Base-by-base conservation (phyloP, 1,284 basidiomycete species). In the Rugosomyces carneus region DNA sequence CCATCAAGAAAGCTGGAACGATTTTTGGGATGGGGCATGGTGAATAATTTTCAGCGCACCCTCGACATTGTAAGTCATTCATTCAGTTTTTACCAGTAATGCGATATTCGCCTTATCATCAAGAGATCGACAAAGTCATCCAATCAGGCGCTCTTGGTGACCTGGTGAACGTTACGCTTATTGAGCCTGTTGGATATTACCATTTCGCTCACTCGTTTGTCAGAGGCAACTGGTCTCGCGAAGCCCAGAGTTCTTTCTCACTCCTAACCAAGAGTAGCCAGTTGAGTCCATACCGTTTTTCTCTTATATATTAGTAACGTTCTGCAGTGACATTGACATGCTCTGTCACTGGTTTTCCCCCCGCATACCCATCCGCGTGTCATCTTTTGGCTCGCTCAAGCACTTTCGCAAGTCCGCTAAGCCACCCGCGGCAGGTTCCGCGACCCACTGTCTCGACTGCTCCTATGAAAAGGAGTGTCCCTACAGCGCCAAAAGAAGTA, bases 211-310 rank as follows among this genome's bases (percentile, higher is more conserved):
- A 93, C 63, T 88, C 86, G 0, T 91, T 79, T 56, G 87, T 93
- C 29, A 77, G 89, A 31, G 89, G 89, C 6, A 83, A 84, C 59
- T 93, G 89, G 90, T 64, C 69, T 6, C 79, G 70, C 35, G 86
- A 93, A 61, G 64, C 69, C 1, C 68, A 75, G 7, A 84, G 84
- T 52, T 83, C 80, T 16, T 93, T 93, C 60, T 80, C 84, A 8
- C 74, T 93, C 39, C 82, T 93, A 83, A 84, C 89, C 9, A 93
- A 93, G 70, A 82, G 81, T 55, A 93, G 85, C 76, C 89, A 93
- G 88, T 89, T 69, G 57, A 29, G 70, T 62, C 16, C 36, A 16
- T 1, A 2, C 37, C n/a, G 5, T 2, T 10, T 40, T 24, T 3
- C n/a, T 2, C n/a, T 1, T 36, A 34, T n/a, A 18, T 24, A n/a